Conservation (phyloP, 306 rosid species). For the Rubus parviflorus region DNA sequence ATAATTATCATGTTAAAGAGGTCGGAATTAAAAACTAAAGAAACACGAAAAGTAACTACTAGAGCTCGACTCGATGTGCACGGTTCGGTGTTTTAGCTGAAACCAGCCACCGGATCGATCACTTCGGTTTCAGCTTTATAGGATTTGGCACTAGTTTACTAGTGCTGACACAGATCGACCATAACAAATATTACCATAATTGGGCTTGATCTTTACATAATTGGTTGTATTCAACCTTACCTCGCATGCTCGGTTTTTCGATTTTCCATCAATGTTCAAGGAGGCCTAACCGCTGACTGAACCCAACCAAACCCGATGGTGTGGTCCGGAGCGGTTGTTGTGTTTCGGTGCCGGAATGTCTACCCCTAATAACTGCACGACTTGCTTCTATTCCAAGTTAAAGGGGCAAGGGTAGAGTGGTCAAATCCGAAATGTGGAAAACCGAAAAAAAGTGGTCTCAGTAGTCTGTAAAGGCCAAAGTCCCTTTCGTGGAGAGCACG, state of each 20-base stretch:
- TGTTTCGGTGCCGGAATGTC: neutral
- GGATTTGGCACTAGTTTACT: too few species aligned
- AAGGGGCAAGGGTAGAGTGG: neutral
- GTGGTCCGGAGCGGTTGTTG: neutral
- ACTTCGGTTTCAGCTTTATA: too few species aligned
- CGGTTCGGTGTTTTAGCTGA: too few species aligned
- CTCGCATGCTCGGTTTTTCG: neutral
- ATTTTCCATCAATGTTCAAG: too few species aligned
- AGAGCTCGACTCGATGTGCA: too few species aligned
- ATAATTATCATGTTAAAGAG: too few species aligned
- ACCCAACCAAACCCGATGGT: neutral
- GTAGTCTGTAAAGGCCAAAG: neutral
- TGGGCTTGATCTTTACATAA: too few species aligned
- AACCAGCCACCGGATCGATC: too few species aligned
- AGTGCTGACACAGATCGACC: too few species aligned
- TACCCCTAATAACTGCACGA: neutral
- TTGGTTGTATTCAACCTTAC: neutral
- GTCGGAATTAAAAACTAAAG: too few species aligned
- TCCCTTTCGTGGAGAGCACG: conserved; percentile 30
- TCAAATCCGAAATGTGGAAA: neutral
- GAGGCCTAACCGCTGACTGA: neutral
- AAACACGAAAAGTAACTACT: too few species aligned
- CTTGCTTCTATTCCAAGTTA: neutral
- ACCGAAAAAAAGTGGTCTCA: neutral
- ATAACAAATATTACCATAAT: too few species aligned